These are phyloP conservation scores for Cordia subcordata DNA, from an alignment of 257 asterid genomes.

Conservation along the genomic window DNA sequence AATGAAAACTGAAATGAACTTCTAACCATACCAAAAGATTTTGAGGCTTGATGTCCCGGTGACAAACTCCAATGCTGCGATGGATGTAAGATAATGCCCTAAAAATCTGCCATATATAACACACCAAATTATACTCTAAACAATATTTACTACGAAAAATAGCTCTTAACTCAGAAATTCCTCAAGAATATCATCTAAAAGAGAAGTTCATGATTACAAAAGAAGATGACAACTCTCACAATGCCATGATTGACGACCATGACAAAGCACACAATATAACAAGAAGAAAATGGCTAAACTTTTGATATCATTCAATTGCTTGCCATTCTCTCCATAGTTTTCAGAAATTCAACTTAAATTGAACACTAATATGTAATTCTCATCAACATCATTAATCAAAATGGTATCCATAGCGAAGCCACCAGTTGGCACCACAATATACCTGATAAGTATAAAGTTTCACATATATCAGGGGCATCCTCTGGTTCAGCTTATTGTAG, in stretches of 20 bases:
- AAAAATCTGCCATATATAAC: conserved; percentile 61
- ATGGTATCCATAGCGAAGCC: not conserved
- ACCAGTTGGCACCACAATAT: conserved; percentile 8
- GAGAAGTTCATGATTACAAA: not conserved
- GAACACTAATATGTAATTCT: not conserved
- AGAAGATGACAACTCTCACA: not conserved
- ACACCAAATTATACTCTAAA: not conserved
- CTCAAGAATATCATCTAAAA: not conserved
- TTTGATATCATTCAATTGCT: too few species aligned
- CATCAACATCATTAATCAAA: not conserved
- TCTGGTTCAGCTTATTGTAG: conserved; percentile 78
- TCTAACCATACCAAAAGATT: conserved; percentile 65
- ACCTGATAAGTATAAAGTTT: conserved; percentile 92
- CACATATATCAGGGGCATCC: conserved; percentile 83
- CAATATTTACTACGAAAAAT: not conserved
- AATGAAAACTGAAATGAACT: conserved; percentile 3
- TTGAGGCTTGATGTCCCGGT: conserved; percentile 97
- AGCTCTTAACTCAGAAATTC: not conserved
- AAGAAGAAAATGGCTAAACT: too few species aligned
- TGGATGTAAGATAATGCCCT: conserved; percentile 93
- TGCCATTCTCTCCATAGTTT: too few species aligned
- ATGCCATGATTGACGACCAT: too few species aligned
- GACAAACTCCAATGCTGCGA: conserved; percentile 83
- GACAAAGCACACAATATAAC: too few species aligned
- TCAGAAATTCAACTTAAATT: too few species aligned